These are phyloP conservation scores for Microbotryomycetes sp. DNA, from an alignment of 1,284 basidiomycete species.

Conservation along the genomic window DNA sequence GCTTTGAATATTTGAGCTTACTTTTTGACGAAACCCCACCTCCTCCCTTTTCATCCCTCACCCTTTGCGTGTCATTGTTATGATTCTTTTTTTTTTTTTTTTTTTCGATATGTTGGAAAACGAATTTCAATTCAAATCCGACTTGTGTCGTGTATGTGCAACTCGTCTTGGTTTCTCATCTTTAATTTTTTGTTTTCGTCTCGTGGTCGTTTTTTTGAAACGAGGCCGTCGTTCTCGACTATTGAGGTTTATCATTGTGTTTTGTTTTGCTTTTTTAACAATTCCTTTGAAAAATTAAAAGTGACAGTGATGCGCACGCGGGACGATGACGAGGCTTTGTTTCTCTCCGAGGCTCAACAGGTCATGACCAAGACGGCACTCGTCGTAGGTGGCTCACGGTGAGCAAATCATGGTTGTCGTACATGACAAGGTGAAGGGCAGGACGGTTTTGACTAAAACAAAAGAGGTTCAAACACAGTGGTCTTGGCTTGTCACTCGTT, in stretches of 20 bases:
- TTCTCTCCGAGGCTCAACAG: no score
- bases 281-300: neutral
- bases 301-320: conserved; percentile 78
- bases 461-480: conserved; percentile 30
- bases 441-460: neutral
- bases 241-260: no score
- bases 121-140: neutral
- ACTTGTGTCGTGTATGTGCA: no score
- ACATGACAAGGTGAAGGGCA: neutral
- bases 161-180: no score
- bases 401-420: no score
- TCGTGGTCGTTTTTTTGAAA: no score
- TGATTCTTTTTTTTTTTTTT: conserved; percentile 5
- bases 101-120: neutral
- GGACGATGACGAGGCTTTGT: conserved; percentile 67
- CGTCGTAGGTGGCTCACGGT: conserved; percentile 2
- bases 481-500: conserved; percentile 48
- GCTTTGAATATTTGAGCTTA: neutral
- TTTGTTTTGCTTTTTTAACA: neutral
- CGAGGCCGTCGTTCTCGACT: no score
- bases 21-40: no score
- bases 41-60: no score
- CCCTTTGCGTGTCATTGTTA: neutral
- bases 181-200: no score
- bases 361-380: conserved; percentile 33